Evolutionary conservation across 2,329 filamentous ascomycete species (phyloP).

Genomic region (Tolypocladium sp.): DNA sequence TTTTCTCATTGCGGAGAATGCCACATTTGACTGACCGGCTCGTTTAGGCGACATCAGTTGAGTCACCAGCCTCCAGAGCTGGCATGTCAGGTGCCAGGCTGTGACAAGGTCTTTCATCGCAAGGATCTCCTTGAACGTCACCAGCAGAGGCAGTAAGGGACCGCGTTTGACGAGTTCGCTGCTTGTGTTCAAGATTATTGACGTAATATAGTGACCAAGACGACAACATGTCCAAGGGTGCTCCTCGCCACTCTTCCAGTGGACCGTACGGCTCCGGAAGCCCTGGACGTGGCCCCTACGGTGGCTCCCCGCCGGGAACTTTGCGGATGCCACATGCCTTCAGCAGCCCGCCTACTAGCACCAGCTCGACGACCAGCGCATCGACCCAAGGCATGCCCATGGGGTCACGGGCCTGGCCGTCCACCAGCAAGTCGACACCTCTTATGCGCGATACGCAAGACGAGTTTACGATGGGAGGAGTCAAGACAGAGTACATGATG

Average conservation of each 20-base stretch:
- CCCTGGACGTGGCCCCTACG: conserved; percentile 6
- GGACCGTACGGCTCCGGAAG: conserved; percentile 9
- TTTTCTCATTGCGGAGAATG: neutral
- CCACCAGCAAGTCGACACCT: conserved; percentile 5
- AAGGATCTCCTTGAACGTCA: conserved; percentile 52
- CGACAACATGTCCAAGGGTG: conserved; percentile 2
- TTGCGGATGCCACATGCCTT: conserved; percentile 12
- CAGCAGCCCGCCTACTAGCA: conserved; percentile 2
- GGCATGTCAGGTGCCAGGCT: conserved; percentile 42
- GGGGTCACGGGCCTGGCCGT: conserved; percentile 12
- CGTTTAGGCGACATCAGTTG: conserved; percentile 46
- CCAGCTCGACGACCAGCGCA: conserved; percentile 2
- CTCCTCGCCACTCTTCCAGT: conserved; percentile 3
- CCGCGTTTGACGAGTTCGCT: neutral
- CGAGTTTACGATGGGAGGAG: conserved; percentile 10
- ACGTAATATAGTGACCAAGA: conserved; percentile 1
- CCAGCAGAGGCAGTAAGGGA: conserved; percentile 27
- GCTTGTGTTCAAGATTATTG: neutral
- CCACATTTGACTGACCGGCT: conserved; percentile 13
- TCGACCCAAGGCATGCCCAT: conserved; percentile 7
- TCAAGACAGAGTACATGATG: conserved; percentile 14
- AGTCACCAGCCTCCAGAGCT: conserved; percentile 47
- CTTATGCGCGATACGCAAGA: conserved; percentile 9
- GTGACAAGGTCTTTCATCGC: conserved; percentile 48
- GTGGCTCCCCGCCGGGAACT: conserved; percentile 6